Evolutionary conservation across 208 protist genomes (phyloP), one percentile per base, ranked within the genome.

Genomic region (Crithidia thermophila): DNA sequence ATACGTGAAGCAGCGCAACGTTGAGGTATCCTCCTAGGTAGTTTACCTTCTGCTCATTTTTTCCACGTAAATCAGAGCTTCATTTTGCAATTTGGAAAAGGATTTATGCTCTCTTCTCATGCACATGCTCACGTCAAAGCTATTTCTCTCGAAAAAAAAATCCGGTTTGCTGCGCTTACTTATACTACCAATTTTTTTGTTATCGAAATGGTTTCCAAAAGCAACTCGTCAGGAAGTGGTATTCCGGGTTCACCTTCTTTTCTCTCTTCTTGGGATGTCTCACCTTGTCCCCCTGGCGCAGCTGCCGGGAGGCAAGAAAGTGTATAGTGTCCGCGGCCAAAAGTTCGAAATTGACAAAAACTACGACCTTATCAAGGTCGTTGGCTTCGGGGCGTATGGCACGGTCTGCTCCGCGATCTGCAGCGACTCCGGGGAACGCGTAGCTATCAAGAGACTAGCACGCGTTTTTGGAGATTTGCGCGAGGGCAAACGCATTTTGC

Each of bases 391-490:
- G 20, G 78, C 90, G 10, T 95, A 97, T 74, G 93, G 93, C 1
- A 92, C 72, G 34, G 93, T 97, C 0, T 97, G 93, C 61, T 85
- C 89, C 13, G 93, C 90, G n/a, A 64, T 62, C 16, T 66, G 36
- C 36, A 55, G 40, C 51, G 25, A 40, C 1, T 53, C 74, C 36
- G 63, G 77, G 67, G 77, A 90, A 52, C 77, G 76, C 36, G 97
- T 99, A 0, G 98, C 98, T 8, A 99, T 99, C 62, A 99, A 99
- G 76, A 99, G 98, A 72, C 91, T 99, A 31, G 67, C 78, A 14
- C 94, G 95, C 31, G 88, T 97, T 4, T 99, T 99, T 79, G 79
- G 97, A 34, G 91, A 99, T 53, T 42, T 98, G 9, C 91, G 87
- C 14, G 98, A 99, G 49, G 89, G 94, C 7, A 99, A 99, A 71